Evolutionary conservation across 208 protist genomes (phyloP).

Genomic region (Acanthamoeba castellanii): DNA sequence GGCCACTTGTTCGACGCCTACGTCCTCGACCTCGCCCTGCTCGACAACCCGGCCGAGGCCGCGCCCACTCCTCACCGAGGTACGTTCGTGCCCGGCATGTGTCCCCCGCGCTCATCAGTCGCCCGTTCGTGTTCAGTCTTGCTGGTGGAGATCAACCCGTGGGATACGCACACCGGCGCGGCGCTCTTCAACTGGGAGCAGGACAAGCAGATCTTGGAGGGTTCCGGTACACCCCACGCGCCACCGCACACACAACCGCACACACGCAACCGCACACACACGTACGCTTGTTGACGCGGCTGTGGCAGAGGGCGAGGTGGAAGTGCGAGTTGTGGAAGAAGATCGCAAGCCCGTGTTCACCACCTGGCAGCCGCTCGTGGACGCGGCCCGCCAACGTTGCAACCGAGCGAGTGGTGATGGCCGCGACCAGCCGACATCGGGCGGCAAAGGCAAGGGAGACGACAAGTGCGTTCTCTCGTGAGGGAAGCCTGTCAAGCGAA

Average conservation of each 20-base stretch:
- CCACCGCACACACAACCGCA: background rate
- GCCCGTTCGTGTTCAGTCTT: background rate
- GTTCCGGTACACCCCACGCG: background rate
- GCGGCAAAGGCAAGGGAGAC: no score
- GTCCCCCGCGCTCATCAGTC: background rate
- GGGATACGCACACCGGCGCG: conserved; percentile 14
- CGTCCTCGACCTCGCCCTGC: background rate
- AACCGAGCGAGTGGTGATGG: no score
- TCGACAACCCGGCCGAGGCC: background rate
- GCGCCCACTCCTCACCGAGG: background rate
- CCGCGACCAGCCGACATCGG: background rate
- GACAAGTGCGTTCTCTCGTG: no score
- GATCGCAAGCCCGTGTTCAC: background rate
- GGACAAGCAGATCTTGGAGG: background rate
- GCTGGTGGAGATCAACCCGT: conserved; percentile 31
- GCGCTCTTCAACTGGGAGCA: background rate
- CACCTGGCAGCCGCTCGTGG: conserved; percentile 10
- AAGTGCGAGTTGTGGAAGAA: background rate
- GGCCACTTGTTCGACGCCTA: background rate
- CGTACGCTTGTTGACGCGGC: no score
- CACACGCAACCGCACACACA: background rate
- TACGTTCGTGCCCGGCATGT: background rate
- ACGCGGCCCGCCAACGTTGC: background rate
- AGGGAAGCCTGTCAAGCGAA: no score
- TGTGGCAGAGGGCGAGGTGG: background rate